Base-by-base conservation (phyloP, 805 yeast species). In the Metschnikowia corniflorae region DNA sequence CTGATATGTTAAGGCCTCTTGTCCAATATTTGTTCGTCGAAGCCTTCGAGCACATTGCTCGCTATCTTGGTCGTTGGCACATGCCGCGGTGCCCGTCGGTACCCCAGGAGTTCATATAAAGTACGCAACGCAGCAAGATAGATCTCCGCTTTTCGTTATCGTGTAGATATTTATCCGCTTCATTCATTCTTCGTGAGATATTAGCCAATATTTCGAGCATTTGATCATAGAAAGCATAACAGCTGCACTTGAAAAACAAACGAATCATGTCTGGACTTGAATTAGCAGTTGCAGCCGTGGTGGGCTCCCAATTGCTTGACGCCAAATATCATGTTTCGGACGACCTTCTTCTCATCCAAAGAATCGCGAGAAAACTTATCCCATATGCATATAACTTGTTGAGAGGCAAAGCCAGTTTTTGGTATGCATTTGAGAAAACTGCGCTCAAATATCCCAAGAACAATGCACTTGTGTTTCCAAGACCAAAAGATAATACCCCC, bases 371-470 rank as follows among this genome's bases (percentile, higher is more conserved):
- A 13, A 68, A 65, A 30, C 69, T 71, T 20, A 39, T 72, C 10
- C 68, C 68, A 2, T 80, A 70, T 46, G 56, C 65, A 7, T 59
- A 59, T 46, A 54, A 54, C 33, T 49, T 56, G 10, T 52, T 53
- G 26, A 50, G 68, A 17, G 69, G 68, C 26, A 63, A 58, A 37
- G 76, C 80, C 35, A 79, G 80, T 49, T 72, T 73, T 50, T 87
- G 93, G 88, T 81, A 85, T 55, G 46, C 62, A 13, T 77, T 87
- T 47, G 94, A 83, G 47, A 46, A 61, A 18, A 60, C 73, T n/a
- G 88, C 71, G 3, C 37, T 52, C 17, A 56, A 60, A 37, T 51
- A 73, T 44, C 78, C 82, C 4, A 58, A 77, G 44, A 68, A 68
- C 25, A 52, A 60, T 13, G 94, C 91, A 1, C 54, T 89, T n/a